A percentile compares a stretch with the other conserved stretches of the same genome.
These are phyloP conservation scores for Stentor roeselii DNA, from an alignment of 73 alveolate genomes.

Conservation along the genomic window DNA sequence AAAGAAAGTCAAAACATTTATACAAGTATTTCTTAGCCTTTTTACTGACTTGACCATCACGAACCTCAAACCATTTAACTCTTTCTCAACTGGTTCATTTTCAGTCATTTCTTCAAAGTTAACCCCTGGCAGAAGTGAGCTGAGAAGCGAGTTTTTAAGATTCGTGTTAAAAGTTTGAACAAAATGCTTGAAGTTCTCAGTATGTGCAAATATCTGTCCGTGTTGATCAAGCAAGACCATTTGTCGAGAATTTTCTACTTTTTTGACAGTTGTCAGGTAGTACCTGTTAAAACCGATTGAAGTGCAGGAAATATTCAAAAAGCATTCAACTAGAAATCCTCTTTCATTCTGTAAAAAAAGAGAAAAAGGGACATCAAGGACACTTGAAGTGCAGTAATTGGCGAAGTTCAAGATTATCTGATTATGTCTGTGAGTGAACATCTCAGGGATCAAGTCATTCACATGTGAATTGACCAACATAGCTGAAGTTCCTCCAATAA, in stretches of 20 bases:
- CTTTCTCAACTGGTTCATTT: background rate
- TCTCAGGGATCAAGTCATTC: background rate
- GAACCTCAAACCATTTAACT: no score
- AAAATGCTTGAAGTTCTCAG: background rate
- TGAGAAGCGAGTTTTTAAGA: background rate
- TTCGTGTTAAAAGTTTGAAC: background rate
- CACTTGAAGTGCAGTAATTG: background rate
- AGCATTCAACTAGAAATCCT: background rate
- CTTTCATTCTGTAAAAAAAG: constrained; percentile 6
- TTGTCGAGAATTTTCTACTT: background rate
- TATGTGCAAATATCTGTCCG: background rate
- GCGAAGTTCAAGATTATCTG: background rate
- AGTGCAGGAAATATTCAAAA: background rate
- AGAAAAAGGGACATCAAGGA: background rate
- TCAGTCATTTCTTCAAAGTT: background rate
- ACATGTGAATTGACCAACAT: background rate
- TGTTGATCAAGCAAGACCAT: background rate
- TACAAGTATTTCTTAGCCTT: no score
- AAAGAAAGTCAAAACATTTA: background rate
- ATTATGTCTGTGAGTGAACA: background rate
- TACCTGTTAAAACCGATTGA: background rate
- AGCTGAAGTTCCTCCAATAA: background rate
- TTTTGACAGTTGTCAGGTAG: background rate
- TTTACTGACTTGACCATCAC: background rate
- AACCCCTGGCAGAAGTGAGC: background rate